Base-by-base conservation (phyloP, 2,329 filamentous ascomycete genomes). In the Paraphaeosphaeria sporulosa region DNA sequence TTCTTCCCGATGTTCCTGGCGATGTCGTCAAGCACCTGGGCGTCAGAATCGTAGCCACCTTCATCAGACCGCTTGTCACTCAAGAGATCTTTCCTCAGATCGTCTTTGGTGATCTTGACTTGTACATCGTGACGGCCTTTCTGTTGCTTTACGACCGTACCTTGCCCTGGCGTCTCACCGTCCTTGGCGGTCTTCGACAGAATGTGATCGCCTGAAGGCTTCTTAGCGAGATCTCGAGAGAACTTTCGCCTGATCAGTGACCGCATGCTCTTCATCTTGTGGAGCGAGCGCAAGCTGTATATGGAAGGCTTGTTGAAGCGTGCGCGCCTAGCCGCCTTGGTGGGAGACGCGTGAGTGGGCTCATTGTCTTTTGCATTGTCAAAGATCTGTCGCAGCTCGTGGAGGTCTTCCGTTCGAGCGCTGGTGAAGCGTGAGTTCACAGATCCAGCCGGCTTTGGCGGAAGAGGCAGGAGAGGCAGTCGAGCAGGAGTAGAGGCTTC, bases 11-110 rank as follows among this genome's bases (percentile, higher is more conserved):
- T 60, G 42, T 73, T 70, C 42, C 55, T 71, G 7, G 70, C 73
- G 34, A 76, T 63, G 38, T 76, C 73, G 48, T 73, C 69, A 15
- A 80, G 59, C 25, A 73, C 63, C 57, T 72, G 59, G 32, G 77
- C 77, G 65, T 80, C 78, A 13, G 71, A 67, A 58, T 80, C 77
- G 44, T 78, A 79, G 13, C 74, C 75, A 8, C 75, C 75, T 48
- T 77, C 68, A 27, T 69, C 65, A 7, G 72, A 68, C 51, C 64
- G 68, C 62, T 72, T 74, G 58, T 74, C 66, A 47, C 69, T 74
- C 3, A 77, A 61, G 1, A 78, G 60, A 23, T 77, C 65, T n/a
- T 73, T 76, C 12, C 66, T 67, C 7, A 77, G 52, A 53, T 73
- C 64, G 3, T 69, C 55, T 51, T 76, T 76, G 12, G 69, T 76